Percentiles rank a stretch among this genome's conserved stretches.
These are phyloP conservation scores for Aureobasidium sp. DNA, from an alignment of 2,329 filamentous ascomycete genomes.

Conservation along the genomic window DNA sequence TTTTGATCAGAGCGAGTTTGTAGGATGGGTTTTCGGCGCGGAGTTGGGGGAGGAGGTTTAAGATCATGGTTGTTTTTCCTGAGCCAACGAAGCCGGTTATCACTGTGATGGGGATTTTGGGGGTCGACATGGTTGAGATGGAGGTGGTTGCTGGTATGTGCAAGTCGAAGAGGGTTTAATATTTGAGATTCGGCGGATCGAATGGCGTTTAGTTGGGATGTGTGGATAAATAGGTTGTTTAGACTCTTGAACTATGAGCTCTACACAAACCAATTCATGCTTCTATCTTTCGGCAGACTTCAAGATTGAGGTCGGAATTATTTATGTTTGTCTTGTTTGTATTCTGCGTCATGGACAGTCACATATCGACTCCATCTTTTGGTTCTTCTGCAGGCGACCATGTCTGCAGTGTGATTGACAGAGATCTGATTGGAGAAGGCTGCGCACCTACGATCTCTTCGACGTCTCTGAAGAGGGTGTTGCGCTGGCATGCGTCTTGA, in stretches of 20 bases:
- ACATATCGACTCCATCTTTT: background rate
- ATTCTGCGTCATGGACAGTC: background rate
- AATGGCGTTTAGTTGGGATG: too few species aligned
- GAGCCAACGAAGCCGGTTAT: constrained; percentile 93
- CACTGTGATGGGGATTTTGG: constrained; percentile 74
- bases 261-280: too few species aligned
- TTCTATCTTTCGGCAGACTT: background rate
- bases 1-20: constrained; percentile 89
- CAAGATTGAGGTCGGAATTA: background rate
- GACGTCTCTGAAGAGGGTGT: background rate
- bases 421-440: too few species aligned
- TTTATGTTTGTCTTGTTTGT: constrained; percentile 9
- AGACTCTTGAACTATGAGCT: too few species aligned
- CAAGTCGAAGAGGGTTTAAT: background rate
- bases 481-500: too few species aligned
- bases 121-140: background rate
- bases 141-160: background rate
- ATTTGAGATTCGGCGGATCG: too few species aligned
- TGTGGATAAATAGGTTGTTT: too few species aligned
- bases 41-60: constrained; percentile 89
- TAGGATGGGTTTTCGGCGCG: constrained; percentile 78
- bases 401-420: too few species aligned
- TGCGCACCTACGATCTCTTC: too few species aligned
- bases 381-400: background rate
- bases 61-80: constrained; percentile 91